Evolutionary conservation across 768 basidiomycete genomes (phyloP).

Genomic region (Hypsizygus marmoreus): DNA sequence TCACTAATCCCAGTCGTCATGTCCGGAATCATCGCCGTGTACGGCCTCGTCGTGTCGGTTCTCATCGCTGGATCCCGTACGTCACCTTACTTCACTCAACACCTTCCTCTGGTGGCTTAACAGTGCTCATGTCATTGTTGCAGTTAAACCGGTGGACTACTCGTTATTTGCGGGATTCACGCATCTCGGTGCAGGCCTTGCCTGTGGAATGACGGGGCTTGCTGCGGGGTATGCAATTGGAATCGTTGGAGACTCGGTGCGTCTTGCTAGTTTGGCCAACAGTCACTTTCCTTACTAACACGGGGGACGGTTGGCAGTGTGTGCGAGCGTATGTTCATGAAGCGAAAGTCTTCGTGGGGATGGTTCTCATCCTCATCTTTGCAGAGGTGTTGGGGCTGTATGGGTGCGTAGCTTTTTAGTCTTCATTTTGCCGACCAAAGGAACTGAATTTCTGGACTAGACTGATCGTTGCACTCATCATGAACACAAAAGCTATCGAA

Average conservation of each 20-base stretch:
- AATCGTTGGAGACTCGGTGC: conserved; percentile 87
- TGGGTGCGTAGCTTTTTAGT: conserved; percentile 25
- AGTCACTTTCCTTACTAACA: not conserved
- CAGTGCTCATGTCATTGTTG: conserved; percentile 15
- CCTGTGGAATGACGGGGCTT: conserved; percentile 89
- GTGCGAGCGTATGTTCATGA: conserved; percentile 71
- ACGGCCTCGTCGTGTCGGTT: conserved; percentile 94
- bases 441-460: conserved; percentile 31
- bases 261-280: conserved; percentile 27
- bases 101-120: conserved; percentile 4
- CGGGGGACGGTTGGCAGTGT: conserved; percentile 12
- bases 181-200: conserved; percentile 89
- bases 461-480: conserved; percentile 86
- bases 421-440: not conserved
- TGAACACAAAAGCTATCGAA: conserved; percentile 71
- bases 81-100: conserved; percentile 21
- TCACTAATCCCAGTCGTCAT: conserved; percentile 97
- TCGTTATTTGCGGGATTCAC: conserved; percentile 86
- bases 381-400: conserved; percentile 90
- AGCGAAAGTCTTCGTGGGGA: conserved; percentile 87
- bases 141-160: conserved; percentile 71
- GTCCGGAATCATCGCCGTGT: conserved; percentile 98
- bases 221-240: conserved; percentile 97
- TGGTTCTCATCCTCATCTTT: conserved; percentile 96
- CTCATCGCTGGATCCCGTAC: conserved; percentile 72